Conservation (phyloP, 108 stramenopile species). For the Cyclotella cryptica region DNA sequence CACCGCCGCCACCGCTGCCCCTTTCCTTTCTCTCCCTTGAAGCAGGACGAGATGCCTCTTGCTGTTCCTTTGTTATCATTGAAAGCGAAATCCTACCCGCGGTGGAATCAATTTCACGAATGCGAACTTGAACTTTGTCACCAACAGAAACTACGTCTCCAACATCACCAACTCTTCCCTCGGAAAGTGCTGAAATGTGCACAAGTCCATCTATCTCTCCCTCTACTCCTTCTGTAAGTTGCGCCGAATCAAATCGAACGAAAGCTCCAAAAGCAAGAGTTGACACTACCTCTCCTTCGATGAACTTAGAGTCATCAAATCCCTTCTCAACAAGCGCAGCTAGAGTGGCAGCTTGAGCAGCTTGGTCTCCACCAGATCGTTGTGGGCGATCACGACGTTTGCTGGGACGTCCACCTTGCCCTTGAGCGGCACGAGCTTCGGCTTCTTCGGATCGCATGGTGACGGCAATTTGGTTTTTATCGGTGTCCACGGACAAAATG, state of each 20-base stretch:
- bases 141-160: conserved; percentile 66
- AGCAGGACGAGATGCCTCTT: conserved; percentile 58
- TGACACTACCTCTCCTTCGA: conserved; percentile 90
- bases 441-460: conserved; percentile 79
- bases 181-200: conserved; percentile 82
- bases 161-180: conserved; percentile 69
- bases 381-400: conserved; percentile 60
- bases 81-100: conserved; percentile 78
- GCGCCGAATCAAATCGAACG: conserved; percentile 84
- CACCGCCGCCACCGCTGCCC: conserved; percentile 32
- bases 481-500: conserved; percentile 85
- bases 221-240: conserved; percentile 68
- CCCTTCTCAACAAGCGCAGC: conserved; percentile 73
- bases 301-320: conserved; percentile 78
- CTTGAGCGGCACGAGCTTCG: conserved; percentile 68
- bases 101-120: conserved; percentile 67
- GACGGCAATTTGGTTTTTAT: conserved; percentile 89
- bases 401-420: conserved; percentile 37
- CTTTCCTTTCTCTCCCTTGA: conserved; percentile 27
- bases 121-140: conserved; percentile 85
- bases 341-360: conserved; percentile 69
- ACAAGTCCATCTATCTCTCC: conserved; percentile 90
- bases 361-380: conserved; percentile 64
- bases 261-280: conserved; percentile 94
- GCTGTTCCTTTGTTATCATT: conserved; percentile 86